phyloP scores from a whole-genome alignment of 306 rosid genomes.

The Fagus crenata region DNA sequence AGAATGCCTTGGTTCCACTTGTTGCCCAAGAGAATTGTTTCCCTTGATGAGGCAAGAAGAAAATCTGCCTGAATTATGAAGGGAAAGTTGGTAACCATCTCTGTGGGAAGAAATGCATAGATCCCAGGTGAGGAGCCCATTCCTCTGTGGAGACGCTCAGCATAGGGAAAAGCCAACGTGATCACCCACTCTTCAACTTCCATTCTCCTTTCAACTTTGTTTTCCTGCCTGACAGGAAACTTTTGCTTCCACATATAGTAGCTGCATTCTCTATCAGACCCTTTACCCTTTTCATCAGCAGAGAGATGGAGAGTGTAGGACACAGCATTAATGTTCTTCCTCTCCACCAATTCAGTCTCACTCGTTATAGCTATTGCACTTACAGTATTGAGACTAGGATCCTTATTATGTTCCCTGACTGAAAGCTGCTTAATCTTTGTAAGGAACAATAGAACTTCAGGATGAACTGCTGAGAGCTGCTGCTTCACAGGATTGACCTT shows the following conservation, averaged over 20 bases:
- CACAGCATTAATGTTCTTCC: background rate
- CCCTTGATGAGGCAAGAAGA: conserved; percentile 28
- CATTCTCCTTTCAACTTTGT: conserved; percentile 15
- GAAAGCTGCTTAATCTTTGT: conserved; percentile 19
- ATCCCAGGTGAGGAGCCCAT: conserved; percentile 13
- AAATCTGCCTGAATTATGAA: conserved; percentile 33
- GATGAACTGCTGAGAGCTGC: conserved; percentile 26
- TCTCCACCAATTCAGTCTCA: conserved; percentile 6
- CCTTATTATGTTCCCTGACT: background rate
- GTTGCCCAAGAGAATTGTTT: conserved; percentile 20
- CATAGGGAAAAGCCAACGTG: conserved; percentile 33
- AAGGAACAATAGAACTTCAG: conserved; percentile 27
- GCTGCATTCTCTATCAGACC: conserved; percentile 16
- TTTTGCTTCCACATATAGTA: conserved; percentile 33
- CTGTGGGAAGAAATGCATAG: conserved; percentile 23
- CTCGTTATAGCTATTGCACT: conserved; percentile 3
- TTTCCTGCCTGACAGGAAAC: conserved; percentile 25
- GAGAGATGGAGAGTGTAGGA: conserved; percentile 23
- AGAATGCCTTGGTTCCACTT: conserved; percentile 32
- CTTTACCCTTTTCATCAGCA: conserved; percentile 1
- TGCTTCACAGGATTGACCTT: conserved; percentile 25
- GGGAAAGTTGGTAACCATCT: conserved; percentile 26
- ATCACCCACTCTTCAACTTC: conserved; percentile 20
- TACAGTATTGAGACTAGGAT: background rate
- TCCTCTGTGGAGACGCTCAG: conserved; percentile 14